phyloP scores from a whole-genome alignment of 2,329 filamentous ascomycete genomes.

The Domatiomyces globalis region DNA sequence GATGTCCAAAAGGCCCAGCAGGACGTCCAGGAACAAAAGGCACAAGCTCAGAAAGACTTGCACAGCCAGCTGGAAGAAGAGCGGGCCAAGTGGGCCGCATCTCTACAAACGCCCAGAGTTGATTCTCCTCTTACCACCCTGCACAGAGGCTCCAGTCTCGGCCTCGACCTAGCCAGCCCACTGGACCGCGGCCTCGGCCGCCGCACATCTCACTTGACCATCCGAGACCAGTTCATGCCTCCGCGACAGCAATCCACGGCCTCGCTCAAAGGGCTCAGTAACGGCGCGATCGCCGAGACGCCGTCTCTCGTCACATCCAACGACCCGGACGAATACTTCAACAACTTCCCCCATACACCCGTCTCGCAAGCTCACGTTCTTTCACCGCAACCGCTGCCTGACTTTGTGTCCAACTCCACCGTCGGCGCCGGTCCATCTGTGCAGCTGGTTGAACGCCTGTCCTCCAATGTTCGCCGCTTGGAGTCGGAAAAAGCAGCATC shows the following conservation, averaged over 20 bases:
- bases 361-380: constrained; percentile 25
- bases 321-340: constrained; percentile 35
- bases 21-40: constrained; percentile 46
- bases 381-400: constrained; percentile 51
- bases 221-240: constrained; percentile 22
- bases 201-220: constrained; percentile 27
- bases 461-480: constrained; percentile 73
- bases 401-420: constrained; percentile 79
- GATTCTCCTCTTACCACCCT: constrained; percentile 30
- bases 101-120: constrained; percentile 25
- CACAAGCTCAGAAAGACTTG: constrained; percentile 42
- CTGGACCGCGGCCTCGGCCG: constrained; percentile 26
- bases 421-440: constrained; percentile 83
- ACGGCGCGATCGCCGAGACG: constrained; percentile 28
- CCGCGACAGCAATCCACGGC: constrained; percentile 35
- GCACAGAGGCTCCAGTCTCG: constrained; percentile 24
- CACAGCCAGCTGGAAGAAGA: constrained; percentile 51
- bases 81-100: constrained; percentile 42
- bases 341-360: constrained; percentile 23
- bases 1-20: constrained; percentile 46
- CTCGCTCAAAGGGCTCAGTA: constrained; percentile 26
- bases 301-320: constrained; percentile 34
- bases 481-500: constrained; percentile 83
- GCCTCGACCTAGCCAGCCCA: constrained; percentile 24
- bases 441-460: constrained; percentile 92